Evolutionary conservation across 768 basidiomycete genomes (phyloP), one percentile per base, ranked within the genome.

Genomic region (Cystobasidium onofrii): DNA sequence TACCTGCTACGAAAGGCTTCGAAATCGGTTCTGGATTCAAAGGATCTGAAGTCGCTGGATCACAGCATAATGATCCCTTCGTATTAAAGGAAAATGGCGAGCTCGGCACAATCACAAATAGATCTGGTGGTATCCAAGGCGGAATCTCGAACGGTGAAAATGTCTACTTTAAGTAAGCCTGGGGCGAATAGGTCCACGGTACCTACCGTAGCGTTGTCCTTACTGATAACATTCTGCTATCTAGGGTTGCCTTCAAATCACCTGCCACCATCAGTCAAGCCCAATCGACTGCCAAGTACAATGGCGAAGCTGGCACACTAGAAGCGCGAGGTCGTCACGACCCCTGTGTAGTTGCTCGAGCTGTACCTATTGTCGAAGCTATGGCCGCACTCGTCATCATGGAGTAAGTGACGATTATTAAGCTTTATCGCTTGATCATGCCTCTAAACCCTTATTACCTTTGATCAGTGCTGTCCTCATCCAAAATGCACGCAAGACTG

Each of bases 71-170:
- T 81, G 96, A 99, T 81, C 81, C 87, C 25, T 99, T 95, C 81
- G 83, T 90, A 25, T 78, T 81, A 70, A 86, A 80, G 76, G 77
- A 85, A 73, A 85, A 89, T 75, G 92, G 92, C 23, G 84, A 84
- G 63, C 84, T 99, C 34, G 88, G 90, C 33, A 99, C 96, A 12
- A 79, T 82, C 73, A 91, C 92, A 55, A 99, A 99, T 84, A 91
- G 92, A 91, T 93, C 91, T 79, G 96, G 96, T 57, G 96, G 96
- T 64, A 85, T 97, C 70, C 96, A 99, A 82, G 96, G 96, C 46
- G 96, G 96, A 31, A 98, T 99, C 80, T 89, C 92, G 55, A 99
- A 99, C 80, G 92, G 92, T 43, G 93, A 99, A 84, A 88, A 91
- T 79, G 89, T 99, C 78, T 99, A 97, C 85, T 99, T 99, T 85